phyloP scores from a whole-genome alignment of 768 basidiomycete genomes.

The Harrya chromipes region DNA sequence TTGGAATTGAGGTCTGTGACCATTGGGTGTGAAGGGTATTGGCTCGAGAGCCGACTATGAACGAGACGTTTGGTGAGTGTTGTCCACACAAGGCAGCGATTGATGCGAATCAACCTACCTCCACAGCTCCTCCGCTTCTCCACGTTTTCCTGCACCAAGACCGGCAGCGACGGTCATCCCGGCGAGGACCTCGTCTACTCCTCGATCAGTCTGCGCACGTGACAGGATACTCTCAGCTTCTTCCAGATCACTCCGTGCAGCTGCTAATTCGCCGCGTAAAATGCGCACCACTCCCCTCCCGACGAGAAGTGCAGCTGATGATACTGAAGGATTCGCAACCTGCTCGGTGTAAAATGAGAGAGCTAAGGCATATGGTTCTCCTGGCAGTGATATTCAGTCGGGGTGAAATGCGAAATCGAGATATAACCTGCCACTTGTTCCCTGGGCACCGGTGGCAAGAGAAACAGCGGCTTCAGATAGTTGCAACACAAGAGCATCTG shows the following conservation, averaged over 20 bases:
- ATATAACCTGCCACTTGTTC: constrained; percentile 42
- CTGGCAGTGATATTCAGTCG: constrained; percentile 7
- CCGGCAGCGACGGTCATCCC: constrained; percentile 64
- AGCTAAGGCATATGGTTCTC: constrained; percentile 37
- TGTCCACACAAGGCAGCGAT: neutral
- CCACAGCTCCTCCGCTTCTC: constrained; percentile 67
- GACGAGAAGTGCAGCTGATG: constrained; percentile 70
- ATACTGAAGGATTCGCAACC: constrained; percentile 73
- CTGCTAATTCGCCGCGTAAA: constrained; percentile 68
- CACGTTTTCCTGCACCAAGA: constrained; percentile 52
- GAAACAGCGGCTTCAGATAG: constrained; percentile 83
- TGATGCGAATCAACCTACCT: constrained; percentile 43
- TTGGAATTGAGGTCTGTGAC: constrained; percentile 61
- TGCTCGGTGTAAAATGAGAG: constrained; percentile 79
- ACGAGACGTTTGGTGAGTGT: constrained; percentile 4
- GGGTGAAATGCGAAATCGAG: constrained; percentile 8
- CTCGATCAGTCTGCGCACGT: constrained; percentile 41
- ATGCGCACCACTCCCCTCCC: constrained; percentile 79
- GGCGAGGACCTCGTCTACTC: constrained; percentile 62
- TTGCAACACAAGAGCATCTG: constrained; percentile 87
- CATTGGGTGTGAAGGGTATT: constrained; percentile 67
- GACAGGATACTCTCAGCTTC: constrained; percentile 51
- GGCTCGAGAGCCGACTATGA: constrained; percentile 40
- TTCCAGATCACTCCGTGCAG: constrained; percentile 78
- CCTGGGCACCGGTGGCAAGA: constrained; percentile 70